These are phyloP conservation scores for Talaromyces sp. DNA, from an alignment of 2,329 filamentous ascomycete species.

Conservation along the genomic window DNA sequence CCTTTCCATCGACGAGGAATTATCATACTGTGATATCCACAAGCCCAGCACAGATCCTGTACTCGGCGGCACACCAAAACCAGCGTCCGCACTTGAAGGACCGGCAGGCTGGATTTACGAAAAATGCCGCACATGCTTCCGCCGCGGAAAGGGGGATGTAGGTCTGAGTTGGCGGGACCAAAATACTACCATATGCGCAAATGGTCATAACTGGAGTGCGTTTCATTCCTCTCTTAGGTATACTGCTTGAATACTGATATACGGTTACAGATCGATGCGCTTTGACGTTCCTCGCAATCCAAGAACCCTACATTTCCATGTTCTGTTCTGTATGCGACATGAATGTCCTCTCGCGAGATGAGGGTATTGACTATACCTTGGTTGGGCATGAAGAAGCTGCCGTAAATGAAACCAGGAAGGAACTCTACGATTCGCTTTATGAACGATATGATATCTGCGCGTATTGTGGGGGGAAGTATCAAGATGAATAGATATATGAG, in stretches of 20 bases:
- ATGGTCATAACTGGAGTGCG: conserved; percentile 52
- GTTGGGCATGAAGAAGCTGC: not conserved
- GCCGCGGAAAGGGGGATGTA: conserved; percentile 20
- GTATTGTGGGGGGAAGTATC: conserved; percentile 36
- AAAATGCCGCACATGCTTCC: conserved; percentile 52
- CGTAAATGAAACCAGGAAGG: not conserved
- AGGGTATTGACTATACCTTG: conserved; percentile 26
- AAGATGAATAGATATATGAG: conserved; percentile 10
- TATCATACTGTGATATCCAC: conserved; percentile 25
- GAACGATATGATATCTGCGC: conserved; percentile 36
- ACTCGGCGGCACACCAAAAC: conserved; percentile 25
- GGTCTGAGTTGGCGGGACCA: conserved; percentile 48
- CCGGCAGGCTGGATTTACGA: conserved; percentile 38
- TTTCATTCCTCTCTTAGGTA: not conserved
- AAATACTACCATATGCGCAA: conserved; percentile 46
- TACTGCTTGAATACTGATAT: not conserved
- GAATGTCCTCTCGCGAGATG: conserved; percentile 46
- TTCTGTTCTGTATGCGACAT: conserved; percentile 52
- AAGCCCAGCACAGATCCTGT: not conserved
- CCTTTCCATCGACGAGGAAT: conserved; percentile 29
- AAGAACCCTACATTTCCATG: conserved; percentile 53
- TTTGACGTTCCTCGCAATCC: conserved; percentile 54
- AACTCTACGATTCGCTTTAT: conserved; percentile 25
- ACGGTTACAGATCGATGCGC: conserved; percentile 47
- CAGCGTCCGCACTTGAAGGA: conserved; percentile 22